A percentile compares a stretch with the other conserved stretches of the same genome.
Evolutionary conservation across 768 basidiomycete species (phyloP).

Genomic region (Russula emetica): DNA sequence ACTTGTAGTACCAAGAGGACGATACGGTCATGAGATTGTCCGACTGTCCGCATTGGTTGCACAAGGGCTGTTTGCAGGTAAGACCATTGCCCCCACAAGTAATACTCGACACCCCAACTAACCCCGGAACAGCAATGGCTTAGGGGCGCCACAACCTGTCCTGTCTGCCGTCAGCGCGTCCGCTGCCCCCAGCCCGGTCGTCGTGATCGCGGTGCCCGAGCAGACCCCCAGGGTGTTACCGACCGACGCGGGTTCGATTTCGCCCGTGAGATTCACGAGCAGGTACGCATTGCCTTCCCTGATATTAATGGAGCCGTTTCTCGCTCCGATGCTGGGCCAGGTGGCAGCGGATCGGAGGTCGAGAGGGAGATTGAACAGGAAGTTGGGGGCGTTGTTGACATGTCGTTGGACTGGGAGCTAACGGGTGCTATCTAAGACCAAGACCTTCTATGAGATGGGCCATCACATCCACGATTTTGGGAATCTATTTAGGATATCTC

Average conservation of each 20-base stretch:
- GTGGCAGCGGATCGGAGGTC: constrained; percentile 5
- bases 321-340: constrained; percentile 3
- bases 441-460: constrained; percentile 14
- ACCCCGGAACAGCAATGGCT: constrained; percentile 65
- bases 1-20: constrained; percentile 54
- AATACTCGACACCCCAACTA: constrained; percentile 9
- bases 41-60: constrained; percentile 77
- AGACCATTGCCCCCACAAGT: constrained; percentile 27
- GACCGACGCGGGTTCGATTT: constrained; percentile 8
- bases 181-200: constrained; percentile 28
- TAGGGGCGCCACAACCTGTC: constrained; percentile 68
- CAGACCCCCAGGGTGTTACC: constrained; percentile 1
- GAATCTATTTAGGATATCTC: constrained; percentile 2
- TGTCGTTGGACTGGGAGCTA: constrained; percentile 16
- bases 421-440: constrained; percentile 6
- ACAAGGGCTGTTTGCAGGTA: constrained; percentile 71
- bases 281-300: constrained; percentile 12
- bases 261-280: constrained; percentile 17
- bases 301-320: not conserved
- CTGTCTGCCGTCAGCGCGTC: constrained; percentile 71
- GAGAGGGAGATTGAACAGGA: constrained; percentile 12
- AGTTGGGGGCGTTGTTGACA: constrained; percentile 14
- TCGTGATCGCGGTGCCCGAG: constrained; percentile 13
- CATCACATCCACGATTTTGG: constrained; percentile 1
- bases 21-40: constrained; percentile 63